Base-by-base conservation (phyloP, 1,139 yeast species). In the Pichia sp. region DNA sequence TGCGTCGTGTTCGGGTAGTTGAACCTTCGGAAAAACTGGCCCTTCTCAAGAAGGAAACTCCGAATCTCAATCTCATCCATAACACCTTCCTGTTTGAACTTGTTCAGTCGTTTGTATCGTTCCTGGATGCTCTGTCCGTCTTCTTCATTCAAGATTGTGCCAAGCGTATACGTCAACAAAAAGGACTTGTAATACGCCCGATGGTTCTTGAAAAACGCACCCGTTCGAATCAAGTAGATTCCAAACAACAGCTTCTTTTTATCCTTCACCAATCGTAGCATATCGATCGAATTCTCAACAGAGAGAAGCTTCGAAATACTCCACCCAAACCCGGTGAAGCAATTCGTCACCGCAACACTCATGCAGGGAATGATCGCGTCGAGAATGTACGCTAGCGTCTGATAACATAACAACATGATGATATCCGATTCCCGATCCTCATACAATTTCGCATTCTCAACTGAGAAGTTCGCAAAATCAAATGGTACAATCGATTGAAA, bases 401-500 rank as follows among this genome's bases (percentile, higher is more conserved):
- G n/a, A n/a, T n/a, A n/a, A n/a, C n/a, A n/a, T n/a, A n/a, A n/a
- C n/a, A n/a, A n/a, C 14, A 24, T 20, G n/a, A 46, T 17, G 20
- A 46, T 28, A 22, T 48, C 45, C 14, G 27, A 22, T 21, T 51
- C 53, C 20, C 14, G 12, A 10, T n/a, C n/a, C n/a, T n/a, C n/a
- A n/a, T n/a, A n/a, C n/a, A n/a, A n/a, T n/a, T n/a, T n/a, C n/a
- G n/a, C n/a, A n/a, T n/a, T n/a, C n/a, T n/a, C n/a, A n/a, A n/a
- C n/a, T n/a, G n/a, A 24, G 3, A 34, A 28, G 34, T 44, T 46
- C 22, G 28, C 18, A 18, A 48, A 40, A 36, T 49, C 38, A 20
- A 39, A 34, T 14, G 55, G 55, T n/a, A 48, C 19, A 7, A 52
- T 50, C 15, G 45, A 38, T 31, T 44, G 41, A 32, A 42, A 50